A percentile compares a stretch with the other conserved stretches of the same genome.
phyloP scores from a whole-genome alignment of 1,284 basidiomycete species.

The Malassezia obtusa region DNA sequence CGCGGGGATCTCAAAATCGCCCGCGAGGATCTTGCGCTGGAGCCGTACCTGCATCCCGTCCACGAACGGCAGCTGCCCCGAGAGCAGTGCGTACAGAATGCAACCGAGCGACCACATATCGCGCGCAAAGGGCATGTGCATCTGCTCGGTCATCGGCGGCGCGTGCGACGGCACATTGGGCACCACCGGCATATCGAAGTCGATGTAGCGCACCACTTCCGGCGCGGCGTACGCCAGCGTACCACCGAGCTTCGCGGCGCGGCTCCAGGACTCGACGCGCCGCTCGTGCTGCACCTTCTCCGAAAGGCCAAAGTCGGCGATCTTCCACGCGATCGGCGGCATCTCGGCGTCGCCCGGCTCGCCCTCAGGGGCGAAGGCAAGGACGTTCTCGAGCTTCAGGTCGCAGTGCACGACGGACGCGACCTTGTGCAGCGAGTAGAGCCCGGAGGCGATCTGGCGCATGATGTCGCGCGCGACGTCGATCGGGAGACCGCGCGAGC shows the following conservation, averaged over 20 bases:
- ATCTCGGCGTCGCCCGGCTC: neutral
- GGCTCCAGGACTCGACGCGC: neutral
- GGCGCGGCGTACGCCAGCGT: constrained; percentile 10
- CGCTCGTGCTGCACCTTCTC: neutral
- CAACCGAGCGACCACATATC: constrained; percentile 18
- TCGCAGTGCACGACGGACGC: constrained; percentile 52
- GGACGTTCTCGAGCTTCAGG: constrained; percentile 55
- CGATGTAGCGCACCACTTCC: constrained; percentile 6
- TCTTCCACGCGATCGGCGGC: constrained; percentile 37
- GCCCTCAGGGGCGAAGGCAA: constrained; percentile 55
- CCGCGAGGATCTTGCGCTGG: constrained; percentile 4
- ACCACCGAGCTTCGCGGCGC: neutral
- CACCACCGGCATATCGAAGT: neutral
- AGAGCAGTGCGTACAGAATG: constrained; percentile 11
- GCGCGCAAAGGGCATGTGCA: constrained; percentile 2
- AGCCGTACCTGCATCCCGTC: constrained; percentile 10
- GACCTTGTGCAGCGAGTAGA: constrained; percentile 8
- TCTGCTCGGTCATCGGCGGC: neutral
- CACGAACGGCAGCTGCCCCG: constrained; percentile 8
- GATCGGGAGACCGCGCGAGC: constrained; percentile 2
- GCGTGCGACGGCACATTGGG: constrained; percentile 6
- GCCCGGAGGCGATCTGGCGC: constrained; percentile 7
- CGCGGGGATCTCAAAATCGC: constrained; percentile 8
- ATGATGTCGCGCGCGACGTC: constrained; percentile 1
- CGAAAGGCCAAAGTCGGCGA: constrained; percentile 55